A percentile compares a stretch with the other conserved stretches of the same genome.
Conservation (phyloP, 202 grass and related monocot species). For the Schoenoplectus tabernaemontani region DNA sequence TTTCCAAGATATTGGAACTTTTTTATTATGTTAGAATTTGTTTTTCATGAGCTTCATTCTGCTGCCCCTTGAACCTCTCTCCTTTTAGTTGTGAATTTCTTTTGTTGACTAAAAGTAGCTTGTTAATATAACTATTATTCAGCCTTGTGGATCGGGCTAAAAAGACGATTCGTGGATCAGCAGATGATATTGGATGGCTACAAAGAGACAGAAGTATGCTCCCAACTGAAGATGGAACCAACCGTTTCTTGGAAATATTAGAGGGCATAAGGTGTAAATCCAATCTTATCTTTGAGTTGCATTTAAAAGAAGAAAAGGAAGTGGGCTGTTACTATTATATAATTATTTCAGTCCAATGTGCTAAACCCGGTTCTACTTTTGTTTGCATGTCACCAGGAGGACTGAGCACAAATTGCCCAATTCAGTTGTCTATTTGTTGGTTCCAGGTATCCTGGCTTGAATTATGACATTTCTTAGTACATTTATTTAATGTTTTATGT, state of each 20-base stretch:
- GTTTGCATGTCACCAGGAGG: constrained; percentile 35
- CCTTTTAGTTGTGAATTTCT: neutral
- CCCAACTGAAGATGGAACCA: constrained; percentile 64
- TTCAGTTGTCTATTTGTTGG: constrained; percentile 79
- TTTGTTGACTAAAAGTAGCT: neutral
- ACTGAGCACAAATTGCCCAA: constrained; percentile 79
- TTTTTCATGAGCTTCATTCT: neutral
- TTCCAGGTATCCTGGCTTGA: constrained; percentile 48
- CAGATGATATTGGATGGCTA: constrained; percentile 94
- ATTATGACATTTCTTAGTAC: neutral
- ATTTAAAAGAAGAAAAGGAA: neutral
- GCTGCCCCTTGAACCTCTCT: neutral
- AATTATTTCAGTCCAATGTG: neutral
- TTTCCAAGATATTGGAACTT: neutral
- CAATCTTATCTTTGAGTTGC: neutral
- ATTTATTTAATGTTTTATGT: constrained; percentile 24
- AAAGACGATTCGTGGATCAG: constrained; percentile 79
- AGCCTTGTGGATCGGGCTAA: constrained; percentile 72
- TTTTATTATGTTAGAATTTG: neutral
- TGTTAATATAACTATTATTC: constrained; percentile 21
- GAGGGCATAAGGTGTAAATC: constrained; percentile 60
- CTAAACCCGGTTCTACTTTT: neutral
- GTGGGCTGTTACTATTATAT: neutral
- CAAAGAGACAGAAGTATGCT: constrained; percentile 45
- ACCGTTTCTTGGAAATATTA: constrained; percentile 57